A percentile compares a stretch with the other conserved stretches of the same genome.
Conservation (phyloP, 352 stramenopile species). For the Thalassiosira allenii region DNA sequence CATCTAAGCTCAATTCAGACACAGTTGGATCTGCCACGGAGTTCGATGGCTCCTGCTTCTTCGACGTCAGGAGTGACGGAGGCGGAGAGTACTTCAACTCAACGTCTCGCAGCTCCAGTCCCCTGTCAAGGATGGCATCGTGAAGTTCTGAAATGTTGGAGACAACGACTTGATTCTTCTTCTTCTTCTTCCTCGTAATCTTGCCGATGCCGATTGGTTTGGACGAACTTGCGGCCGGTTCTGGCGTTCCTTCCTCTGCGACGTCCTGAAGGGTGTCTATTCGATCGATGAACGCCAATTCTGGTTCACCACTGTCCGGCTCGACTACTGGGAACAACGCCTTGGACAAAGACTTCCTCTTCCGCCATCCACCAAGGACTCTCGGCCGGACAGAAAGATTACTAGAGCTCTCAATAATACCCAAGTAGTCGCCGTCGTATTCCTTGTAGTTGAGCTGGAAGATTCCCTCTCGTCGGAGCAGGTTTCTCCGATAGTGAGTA, state of each 20-base stretch:
- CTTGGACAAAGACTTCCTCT: conserved; percentile 46
- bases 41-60: neutral
- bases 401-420: conserved; percentile 23
- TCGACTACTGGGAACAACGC: conserved; percentile 24
- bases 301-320: neutral
- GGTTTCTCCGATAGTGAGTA: neutral
- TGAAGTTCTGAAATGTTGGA: conserved; percentile 54
- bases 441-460: conserved; percentile 56
- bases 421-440: conserved; percentile 25
- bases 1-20: no score
- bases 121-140: conserved; percentile 47
- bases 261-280: neutral
- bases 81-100: conserved; percentile 53
- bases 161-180: conserved; percentile 21
- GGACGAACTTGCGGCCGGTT: neutral
- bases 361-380: conserved; percentile 22
- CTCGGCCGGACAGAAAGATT: conserved; percentile 1
- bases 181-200: conserved; percentile 30
- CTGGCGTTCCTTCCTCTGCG: neutral
- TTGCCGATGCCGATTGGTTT: conserved; percentile 14
- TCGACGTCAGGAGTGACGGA: conserved; percentile 33
- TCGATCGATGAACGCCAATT: neutral
- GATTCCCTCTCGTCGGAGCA: conserved; percentile 30
- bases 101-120: conserved; percentile 49
- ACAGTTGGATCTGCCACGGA: neutral